Evolutionary conservation across 441 rosid genomes (phyloP), one percentile per base, ranked within the genome.

Genomic region (Pelargonium fulgidum): DNA sequence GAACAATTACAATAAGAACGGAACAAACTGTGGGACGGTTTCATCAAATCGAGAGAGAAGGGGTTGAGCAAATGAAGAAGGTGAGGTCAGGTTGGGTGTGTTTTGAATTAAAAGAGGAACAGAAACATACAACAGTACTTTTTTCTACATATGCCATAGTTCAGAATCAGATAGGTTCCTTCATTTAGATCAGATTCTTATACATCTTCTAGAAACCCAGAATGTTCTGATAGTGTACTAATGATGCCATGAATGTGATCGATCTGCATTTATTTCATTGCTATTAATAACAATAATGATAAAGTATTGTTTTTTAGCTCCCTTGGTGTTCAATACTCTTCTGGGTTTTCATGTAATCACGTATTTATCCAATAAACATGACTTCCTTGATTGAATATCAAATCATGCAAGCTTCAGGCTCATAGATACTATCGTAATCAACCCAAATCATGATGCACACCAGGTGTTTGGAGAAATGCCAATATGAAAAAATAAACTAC

Each of bases 211-310:
- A 22, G 64, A 58, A 68, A 62, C 70, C 68, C 20, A 54, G 66
- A 70, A 70, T 64, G 81, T 59, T 81, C 72, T 72, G 62, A 65
- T 65, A 4, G 26, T 65, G 59, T 52, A 54, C 63, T 33, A 66
- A 24, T 19, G 9, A 24, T 45, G 26, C 41, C 20, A 19, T 70
- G 33, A 24, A 36, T 36, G 41, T 36, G 41, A 36, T 36, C 8
- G 7, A 52, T 56, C 71, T 56, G 70, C 77, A 74, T 78, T 78
- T 76, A 69, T 75, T 80, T 71, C 61, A 67, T 64, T 47, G 65
- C 59, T 56, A 62, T 54, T 54, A 81, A 75, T 77, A 76, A 79
- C 56, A 76, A 58, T 16, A 16, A 52, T 52, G n/a, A 52, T 52
- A 52, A 71, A 45, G 73, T 72, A 72, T 26, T 29, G 50, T 63